Evolutionary conservation across 108 stramenopile species (phyloP).

Genomic region (Schizochytrium sp.): DNA sequence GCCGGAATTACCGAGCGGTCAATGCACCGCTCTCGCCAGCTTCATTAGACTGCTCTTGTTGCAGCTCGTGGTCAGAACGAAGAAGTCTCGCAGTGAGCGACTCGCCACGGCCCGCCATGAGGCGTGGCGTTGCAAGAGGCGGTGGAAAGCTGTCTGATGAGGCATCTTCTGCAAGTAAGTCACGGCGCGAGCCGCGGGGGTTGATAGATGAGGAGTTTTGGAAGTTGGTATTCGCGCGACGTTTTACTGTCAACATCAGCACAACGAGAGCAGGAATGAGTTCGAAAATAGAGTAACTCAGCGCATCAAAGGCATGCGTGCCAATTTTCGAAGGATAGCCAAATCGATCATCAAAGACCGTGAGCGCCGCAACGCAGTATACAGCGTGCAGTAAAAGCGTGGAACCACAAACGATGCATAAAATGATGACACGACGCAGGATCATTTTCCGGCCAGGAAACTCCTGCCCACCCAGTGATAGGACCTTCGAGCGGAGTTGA

Average conservation of each 20-base stretch:
- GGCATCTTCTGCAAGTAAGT: background rate
- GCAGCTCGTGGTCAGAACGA: conserved; percentile 49
- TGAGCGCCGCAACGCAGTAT: background rate
- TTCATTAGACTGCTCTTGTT: background rate
- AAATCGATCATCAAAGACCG: background rate
- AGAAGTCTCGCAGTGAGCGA: conserved; percentile 34
- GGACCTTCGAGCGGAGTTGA: background rate
- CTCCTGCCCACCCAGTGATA: background rate
- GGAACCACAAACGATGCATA: background rate
- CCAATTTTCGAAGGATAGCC: background rate
- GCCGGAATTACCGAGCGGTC: too few relatives aligned
- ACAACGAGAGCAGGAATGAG: conserved; percentile 19
- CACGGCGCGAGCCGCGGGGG: background rate
- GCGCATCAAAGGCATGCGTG: conserved; percentile 28
- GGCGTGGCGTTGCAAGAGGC: background rate
- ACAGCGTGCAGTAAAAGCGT: background rate
- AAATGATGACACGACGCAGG: background rate
- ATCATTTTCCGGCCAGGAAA: conserved; percentile 49
- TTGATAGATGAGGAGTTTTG: too few relatives aligned
- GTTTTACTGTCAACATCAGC: background rate
- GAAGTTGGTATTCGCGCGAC: background rate
- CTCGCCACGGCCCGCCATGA: background rate
- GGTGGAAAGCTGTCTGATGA: background rate
- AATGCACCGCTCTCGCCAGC: too few relatives aligned
- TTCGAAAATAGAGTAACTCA: conserved; percentile 15